Evolutionary conservation across 345 rosid species (phyloP).

Genomic region (Theobroma cacao): DNA sequence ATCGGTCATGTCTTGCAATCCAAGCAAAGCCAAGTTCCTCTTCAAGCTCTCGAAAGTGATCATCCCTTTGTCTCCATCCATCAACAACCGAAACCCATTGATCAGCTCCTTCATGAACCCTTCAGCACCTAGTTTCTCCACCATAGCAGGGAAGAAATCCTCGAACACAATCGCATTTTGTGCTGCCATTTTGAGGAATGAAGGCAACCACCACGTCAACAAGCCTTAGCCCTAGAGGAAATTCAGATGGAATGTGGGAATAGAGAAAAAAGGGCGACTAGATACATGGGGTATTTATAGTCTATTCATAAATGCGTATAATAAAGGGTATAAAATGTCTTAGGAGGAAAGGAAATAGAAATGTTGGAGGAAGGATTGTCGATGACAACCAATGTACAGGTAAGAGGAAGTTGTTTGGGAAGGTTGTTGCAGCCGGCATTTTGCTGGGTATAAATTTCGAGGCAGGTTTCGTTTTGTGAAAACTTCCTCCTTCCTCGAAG

Average conservation of each 20-base stretch:
- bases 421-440: slow-evolving; percentile 18
- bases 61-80: slow-evolving; percentile 41
- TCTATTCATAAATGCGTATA: not conserved
- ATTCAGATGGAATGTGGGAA: not conserved
- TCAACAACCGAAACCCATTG: slow-evolving; percentile 52
- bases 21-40: slow-evolving; percentile 41
- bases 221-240: not conserved
- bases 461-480: not conserved
- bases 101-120: slow-evolving; percentile 58
- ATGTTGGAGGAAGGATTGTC: not conserved
- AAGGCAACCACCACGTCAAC: no score
- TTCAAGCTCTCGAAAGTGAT: slow-evolving; percentile 56
- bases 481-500: slow-evolving; percentile 21
- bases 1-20: slow-evolving; percentile 45
- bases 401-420: slow-evolving; percentile 14
- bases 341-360: not conserved
- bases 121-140: slow-evolving; percentile 46
- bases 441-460: not conserved
- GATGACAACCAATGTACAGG: slow-evolving; percentile 15
- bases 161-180: slow-evolving; percentile 37
- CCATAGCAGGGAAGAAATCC: slow-evolving; percentile 58
- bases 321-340: not conserved
- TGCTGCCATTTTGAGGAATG: not conserved
- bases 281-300: slow-evolving; percentile 1
- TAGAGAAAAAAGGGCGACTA: not conserved